phyloP scores from a whole-genome alignment of 805 yeast species.

The Candida odintsovae region DNA sequence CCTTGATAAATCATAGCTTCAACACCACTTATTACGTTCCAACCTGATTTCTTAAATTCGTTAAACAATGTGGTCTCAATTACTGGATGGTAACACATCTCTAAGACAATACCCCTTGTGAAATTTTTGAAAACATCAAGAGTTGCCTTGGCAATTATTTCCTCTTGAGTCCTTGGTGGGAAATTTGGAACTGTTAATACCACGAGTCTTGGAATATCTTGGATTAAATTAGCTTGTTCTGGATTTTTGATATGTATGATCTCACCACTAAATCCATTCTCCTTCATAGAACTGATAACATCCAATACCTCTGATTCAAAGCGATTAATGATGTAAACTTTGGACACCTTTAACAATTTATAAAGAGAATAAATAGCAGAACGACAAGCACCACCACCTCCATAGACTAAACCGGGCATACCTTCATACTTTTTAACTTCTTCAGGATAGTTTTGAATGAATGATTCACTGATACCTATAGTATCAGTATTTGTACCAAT shows the following conservation, averaged over 20 bases:
- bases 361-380: slow-evolving; percentile 21
- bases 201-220: slow-evolving; percentile 13
- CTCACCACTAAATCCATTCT: slow-evolving; percentile 21
- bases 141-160: slow-evolving; percentile 17
- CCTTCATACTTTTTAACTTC: slow-evolving; percentile 10
- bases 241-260: slow-evolving; percentile 20
- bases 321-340: slow-evolving; percentile 21
- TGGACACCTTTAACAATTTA: slow-evolving; percentile 19
- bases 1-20: slow-evolving; percentile 25
- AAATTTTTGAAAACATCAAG: slow-evolving; percentile 17
- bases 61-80: slow-evolving; percentile 16
- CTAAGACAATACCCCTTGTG: slow-evolving; percentile 18
- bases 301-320: slow-evolving; percentile 17
- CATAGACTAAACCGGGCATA: slow-evolving; percentile 20
- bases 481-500: slow-evolving; percentile 25
- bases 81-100: slow-evolving; percentile 23
- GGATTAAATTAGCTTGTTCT: slow-evolving; percentile 12
- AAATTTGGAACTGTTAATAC: slow-evolving; percentile 23
- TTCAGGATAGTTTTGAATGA: slow-evolving; percentile 16
- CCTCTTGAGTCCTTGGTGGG: slow-evolving; percentile 13
- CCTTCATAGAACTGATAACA: slow-evolving; percentile 13
- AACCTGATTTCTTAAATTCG: slow-evolving; percentile 11
- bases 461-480: slow-evolving; percentile 19
- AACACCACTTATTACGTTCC: slow-evolving; percentile 23
- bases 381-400: slow-evolving; percentile 26